Conservation (phyloP, 176 grass and related monocot genomes). For the sorghum (Sorghum bicolor) region Sorghum_bicolor_NCBIv3 NC_012873.2:66939001-66939500, state of each 20-base stretch:
- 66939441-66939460: slow-evolving; percentile 88
- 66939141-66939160: slow-evolving; percentile 15
- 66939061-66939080: slow-evolving; percentile 97
- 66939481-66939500: slow-evolving; percentile 67
- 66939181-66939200: slow-evolving; percentile 95
- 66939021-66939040: slow-evolving; percentile 96
- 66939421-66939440: slow-evolving; percentile 97
- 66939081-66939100: slow-evolving; percentile 84
- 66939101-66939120: slow-evolving; percentile 91
- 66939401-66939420: slow-evolving; percentile 99
- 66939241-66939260: slow-evolving; percentile 98
- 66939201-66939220: slow-evolving; percentile 96
- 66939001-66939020: slow-evolving; percentile 99
- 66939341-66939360: slow-evolving; percentile 74
- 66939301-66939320: slow-evolving; percentile 29
- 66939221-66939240: slow-evolving; percentile 76
- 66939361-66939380: slow-evolving; percentile 96
- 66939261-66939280: slow-evolving; percentile 76
- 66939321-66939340: slow-evolving; percentile 19
- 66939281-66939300: slow-evolving; percentile 30
- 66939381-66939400: slow-evolving; percentile 96
- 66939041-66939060: slow-evolving; percentile 86
- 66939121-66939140: slow-evolving; percentile 13
- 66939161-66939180: slow-evolving; percentile 42
- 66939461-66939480: slow-evolving; percentile 81